Conservation (phyloP, 179 eudicot genomes). For the Vitellaria paradoxa region DNA sequence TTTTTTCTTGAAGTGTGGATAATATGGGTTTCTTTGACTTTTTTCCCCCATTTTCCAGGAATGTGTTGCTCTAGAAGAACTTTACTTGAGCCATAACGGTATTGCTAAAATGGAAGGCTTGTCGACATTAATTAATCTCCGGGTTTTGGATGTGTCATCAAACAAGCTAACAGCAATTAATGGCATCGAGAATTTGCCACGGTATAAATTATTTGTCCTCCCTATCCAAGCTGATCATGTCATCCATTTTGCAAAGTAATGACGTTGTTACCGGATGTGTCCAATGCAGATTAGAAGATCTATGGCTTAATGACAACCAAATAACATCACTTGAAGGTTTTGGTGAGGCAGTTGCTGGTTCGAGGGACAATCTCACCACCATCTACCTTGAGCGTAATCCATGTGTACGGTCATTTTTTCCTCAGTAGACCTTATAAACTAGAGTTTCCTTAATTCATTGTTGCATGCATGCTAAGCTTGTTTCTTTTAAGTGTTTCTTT, state of each 20-base stretch:
- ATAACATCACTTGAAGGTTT: slow-evolving; percentile 68
- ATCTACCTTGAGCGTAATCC: slow-evolving; percentile 97
- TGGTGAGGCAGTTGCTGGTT: slow-evolving; percentile 73
- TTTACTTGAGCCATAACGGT: slow-evolving; percentile 96
- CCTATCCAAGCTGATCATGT: neutral
- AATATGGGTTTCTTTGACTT: neutral
- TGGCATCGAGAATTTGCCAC: slow-evolving; percentile 62
- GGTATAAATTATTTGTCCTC: slow-evolving; percentile 36
- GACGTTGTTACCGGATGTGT: neutral
- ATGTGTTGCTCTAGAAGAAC: slow-evolving; percentile 85
- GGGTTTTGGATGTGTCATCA: slow-evolving; percentile 81
- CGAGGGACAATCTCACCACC: slow-evolving; percentile 83
- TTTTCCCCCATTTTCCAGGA: slow-evolving; percentile 47
- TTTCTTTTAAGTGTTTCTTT: slow-evolving; percentile 1
- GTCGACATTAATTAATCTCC: slow-evolving; percentile 76
- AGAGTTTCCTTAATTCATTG: neutral
- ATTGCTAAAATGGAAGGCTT: slow-evolving; percentile 88
- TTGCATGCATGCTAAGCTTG: neutral
- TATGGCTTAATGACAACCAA: slow-evolving; percentile 99
- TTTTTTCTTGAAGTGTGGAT: neutral
- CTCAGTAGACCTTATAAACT: neutral
- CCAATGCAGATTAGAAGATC: slow-evolving; percentile 77
- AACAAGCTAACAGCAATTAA: slow-evolving; percentile 79
- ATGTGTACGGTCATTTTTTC: slow-evolving; percentile 55
- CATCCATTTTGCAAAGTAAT: neutral